Evolutionary conservation across 2,329 filamentous ascomycete genomes (phyloP), one percentile per base, ranked within the genome.

Genomic region (Aspergillus hortae): DNA sequence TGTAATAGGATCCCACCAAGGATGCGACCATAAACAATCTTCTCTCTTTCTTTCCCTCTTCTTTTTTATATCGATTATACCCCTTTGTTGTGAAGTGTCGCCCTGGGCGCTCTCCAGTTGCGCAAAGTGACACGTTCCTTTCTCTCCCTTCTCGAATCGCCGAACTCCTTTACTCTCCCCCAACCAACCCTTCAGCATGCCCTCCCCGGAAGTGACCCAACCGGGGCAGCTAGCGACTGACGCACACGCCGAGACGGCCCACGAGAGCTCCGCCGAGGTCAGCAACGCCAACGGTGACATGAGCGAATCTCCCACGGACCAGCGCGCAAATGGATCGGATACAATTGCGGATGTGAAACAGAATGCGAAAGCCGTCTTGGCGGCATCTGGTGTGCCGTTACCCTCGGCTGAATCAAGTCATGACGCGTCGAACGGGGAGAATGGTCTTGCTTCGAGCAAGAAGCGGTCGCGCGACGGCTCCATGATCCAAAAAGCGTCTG

Each of bases 401-500:
- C 12, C 54, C 38, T 43, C 64, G 33, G 55, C 62, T 41, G 68
- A 71, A 23, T 60, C 63, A 4, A 62, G 60, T 46, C 53, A 65
- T 42, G 62, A 65, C 43, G 61, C 64, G 43, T 64, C 66, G 21
- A 63, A 67, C 48, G 64, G 60, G 40, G 64, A 62, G 62, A 82
- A 80, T 66, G 80, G 78, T 56, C 67, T 73, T 36, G 73, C 72
- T 9, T 70, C 74, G 48, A 78, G 77, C 57, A 75, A 79, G 59
- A 86, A 85, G 66, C 76, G 81, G 55, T 85, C 82, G 56, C 78
- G 80, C 49, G 83, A 83, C 54, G 81, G 81, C 30, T 81, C 81
- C 15, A 77, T 78, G 54, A 74, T 78, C 25, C 77, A 73, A 6
- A 67, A 77, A 19, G 71, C 64, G 19, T 62, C 71, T 15, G 61